phyloP scores from a whole-genome alignment of 768 basidiomycete genomes.

The Galerina sulciceps region DNA sequence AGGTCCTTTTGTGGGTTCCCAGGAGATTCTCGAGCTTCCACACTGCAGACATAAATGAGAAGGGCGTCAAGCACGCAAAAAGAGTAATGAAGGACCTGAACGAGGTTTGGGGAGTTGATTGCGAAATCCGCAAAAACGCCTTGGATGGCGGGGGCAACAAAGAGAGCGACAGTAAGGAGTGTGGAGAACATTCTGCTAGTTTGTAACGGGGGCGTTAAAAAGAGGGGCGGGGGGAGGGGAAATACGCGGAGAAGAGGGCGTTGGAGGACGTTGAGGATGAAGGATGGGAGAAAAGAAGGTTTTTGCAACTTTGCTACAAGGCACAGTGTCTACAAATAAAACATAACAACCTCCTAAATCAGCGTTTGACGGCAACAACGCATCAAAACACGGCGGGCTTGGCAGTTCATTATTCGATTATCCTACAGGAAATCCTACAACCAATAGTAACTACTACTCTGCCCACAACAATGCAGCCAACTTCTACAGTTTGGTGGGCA shows the following conservation, averaged over 20 bases:
- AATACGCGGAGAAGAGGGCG: constrained; percentile 31
- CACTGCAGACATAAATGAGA: constrained; percentile 48
- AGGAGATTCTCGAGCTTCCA: constrained; percentile 49
- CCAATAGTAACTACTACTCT: constrained; percentile 10
- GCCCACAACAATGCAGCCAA: background rate
- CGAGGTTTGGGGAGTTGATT: constrained; percentile 53
- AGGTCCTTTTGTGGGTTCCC: constrained; percentile 49
- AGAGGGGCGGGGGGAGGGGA: constrained; percentile 25
- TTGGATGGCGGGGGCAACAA: constrained; percentile 57
- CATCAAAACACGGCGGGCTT: constrained; percentile 15
- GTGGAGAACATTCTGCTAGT: constrained; percentile 72
- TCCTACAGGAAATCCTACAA: constrained; percentile 13
- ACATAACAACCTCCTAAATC: constrained; percentile 12
- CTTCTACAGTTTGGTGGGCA: constrained; percentile 20
- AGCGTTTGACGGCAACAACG: constrained; percentile 9
- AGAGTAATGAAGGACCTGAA: constrained; percentile 49
- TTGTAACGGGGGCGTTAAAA: constrained; percentile 34
- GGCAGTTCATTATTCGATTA: background rate
- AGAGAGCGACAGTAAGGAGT: constrained; percentile 75
- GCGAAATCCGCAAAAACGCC: constrained; percentile 58
- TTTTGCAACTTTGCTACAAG: constrained; percentile 7
- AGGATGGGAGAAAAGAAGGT: constrained; percentile 18
- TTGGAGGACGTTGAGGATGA: constrained; percentile 28
- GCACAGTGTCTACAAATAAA: constrained; percentile 12
- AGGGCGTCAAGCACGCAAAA: background rate